Conservation (phyloP, 2,329 filamentous ascomycete genomes). For the Scedosporium dehoogii region DNA sequence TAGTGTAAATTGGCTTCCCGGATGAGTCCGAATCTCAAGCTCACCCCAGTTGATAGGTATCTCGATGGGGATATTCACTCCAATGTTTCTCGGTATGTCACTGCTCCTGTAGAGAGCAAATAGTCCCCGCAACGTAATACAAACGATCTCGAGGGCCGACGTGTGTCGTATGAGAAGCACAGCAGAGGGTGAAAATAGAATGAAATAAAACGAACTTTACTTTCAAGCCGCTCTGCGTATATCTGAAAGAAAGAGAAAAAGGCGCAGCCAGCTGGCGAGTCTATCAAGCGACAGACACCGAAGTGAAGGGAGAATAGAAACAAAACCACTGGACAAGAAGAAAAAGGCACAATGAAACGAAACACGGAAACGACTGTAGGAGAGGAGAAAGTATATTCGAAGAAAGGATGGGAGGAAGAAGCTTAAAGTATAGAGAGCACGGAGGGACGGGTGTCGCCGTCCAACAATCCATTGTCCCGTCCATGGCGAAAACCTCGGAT, state of each 20-base stretch:
- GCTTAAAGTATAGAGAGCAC: neutral
- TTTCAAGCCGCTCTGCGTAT: neutral
- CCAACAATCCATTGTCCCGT: too few species aligned
- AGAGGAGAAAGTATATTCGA: neutral
- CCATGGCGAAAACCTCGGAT: too few species aligned
- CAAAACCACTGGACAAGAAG: neutral
- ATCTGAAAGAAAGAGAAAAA: neutral
- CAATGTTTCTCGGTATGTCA: neutral
- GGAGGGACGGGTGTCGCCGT: neutral
- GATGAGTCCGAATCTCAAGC: neutral
- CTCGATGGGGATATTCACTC: too few species aligned
- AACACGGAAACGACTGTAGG: neutral
- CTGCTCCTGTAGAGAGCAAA: neutral
- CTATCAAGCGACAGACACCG: neutral
- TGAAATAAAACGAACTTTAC: neutral
- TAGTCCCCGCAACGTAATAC: neutral
- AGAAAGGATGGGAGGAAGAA: neutral
- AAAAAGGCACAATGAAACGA: neutral
- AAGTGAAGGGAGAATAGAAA: neutral
- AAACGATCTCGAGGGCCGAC: neutral
- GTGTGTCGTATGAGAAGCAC: neutral
- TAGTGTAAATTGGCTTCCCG: neutral
- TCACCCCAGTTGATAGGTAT: neutral
- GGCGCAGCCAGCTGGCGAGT: slow-evolving; percentile 1
- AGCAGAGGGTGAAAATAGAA: neutral